Percentiles rank a stretch among this genome's conserved stretches.
phyloP scores from a whole-genome alignment of 805 yeast species.

The Lachancea cidri region DNA sequence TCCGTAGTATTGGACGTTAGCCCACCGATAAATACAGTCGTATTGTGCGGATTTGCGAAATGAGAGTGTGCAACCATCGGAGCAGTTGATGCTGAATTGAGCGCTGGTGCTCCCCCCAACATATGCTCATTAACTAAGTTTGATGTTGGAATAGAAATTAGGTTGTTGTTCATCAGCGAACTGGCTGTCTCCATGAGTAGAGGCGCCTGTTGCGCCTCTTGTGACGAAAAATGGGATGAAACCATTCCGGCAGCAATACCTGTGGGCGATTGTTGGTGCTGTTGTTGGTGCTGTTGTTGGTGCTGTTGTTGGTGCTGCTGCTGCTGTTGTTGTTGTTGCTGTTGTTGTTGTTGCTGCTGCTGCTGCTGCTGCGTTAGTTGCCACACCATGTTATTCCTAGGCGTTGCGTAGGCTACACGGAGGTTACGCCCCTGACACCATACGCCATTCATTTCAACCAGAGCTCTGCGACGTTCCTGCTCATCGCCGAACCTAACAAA shows the following conservation, averaged over 20 bases:
- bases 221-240: background rate
- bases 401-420: slow-evolving; percentile 75
- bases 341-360: slow-evolving; percentile 18
- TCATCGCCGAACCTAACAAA: slow-evolving; percentile 73
- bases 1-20: slow-evolving; percentile 55
- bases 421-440: slow-evolving; percentile 76
- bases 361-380: slow-evolving; percentile 19
- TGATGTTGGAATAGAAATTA: slow-evolving; percentile 1
- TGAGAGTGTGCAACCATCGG: background rate
- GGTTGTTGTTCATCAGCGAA: slow-evolving; percentile 6
- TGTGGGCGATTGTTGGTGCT: slow-evolving; percentile 7
- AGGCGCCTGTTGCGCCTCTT: slow-evolving; percentile 6
- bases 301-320: slow-evolving; percentile 9
- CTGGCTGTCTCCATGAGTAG: slow-evolving; percentile 10
- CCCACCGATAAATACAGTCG: slow-evolving; percentile 78
- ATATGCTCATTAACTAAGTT: background rate
- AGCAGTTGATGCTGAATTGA: background rate
- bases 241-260: too few species aligned
- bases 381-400: slow-evolving; percentile 43
- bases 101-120: too few species aligned
- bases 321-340: slow-evolving; percentile 13
- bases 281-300: slow-evolving; percentile 11
- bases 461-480: slow-evolving; percentile 60
- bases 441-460: slow-evolving; percentile 70
- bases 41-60: slow-evolving; percentile 21